These are phyloP conservation scores for Ganoderma sinense DNA, from an alignment of 1,284 basidiomycete genomes.

Conservation along the genomic window DNA sequence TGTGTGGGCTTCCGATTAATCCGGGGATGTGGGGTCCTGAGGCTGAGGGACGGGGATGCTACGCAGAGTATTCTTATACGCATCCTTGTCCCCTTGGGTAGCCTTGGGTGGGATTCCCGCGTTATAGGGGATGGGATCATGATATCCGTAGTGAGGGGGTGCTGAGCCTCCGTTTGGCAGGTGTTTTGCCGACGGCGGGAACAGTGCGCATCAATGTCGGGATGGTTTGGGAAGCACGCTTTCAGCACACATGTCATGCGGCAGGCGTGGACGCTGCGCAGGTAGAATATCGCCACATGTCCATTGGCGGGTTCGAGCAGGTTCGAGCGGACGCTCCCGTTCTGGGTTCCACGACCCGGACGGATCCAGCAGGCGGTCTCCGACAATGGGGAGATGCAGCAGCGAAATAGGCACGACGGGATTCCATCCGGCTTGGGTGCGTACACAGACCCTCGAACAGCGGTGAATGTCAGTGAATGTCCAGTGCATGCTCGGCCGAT, in stretches of 20 bases:
- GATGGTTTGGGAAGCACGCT: not conserved
- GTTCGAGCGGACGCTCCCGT: not conserved
- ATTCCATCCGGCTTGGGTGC: too few species aligned
- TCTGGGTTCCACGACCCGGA: not conserved
- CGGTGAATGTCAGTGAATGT: not conserved
- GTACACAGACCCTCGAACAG: not conserved
- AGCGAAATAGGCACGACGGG: not conserved
- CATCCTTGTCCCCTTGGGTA: not conserved
- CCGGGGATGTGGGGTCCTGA: not conserved
- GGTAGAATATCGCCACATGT: not conserved
- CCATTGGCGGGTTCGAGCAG: not conserved
- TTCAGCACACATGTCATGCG: not conserved
- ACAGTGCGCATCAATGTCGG: conserved; percentile 27
- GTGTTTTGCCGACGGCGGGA: conserved; percentile 4
- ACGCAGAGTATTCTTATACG: conserved; percentile 5
- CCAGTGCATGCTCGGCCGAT: not conserved
- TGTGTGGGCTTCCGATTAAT: not conserved
- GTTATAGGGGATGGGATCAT: not conserved
- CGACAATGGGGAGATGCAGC: not conserved
- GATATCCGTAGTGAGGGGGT: not conserved
- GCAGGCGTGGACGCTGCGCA: not conserved
- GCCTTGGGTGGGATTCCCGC: not conserved
- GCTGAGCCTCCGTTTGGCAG: not conserved
- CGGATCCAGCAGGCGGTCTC: not conserved
- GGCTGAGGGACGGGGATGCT: not conserved